Base-by-base conservation (phyloP, 495 filamentous ascomycete genomes). In the Penicillium longicatenatum region DNA sequence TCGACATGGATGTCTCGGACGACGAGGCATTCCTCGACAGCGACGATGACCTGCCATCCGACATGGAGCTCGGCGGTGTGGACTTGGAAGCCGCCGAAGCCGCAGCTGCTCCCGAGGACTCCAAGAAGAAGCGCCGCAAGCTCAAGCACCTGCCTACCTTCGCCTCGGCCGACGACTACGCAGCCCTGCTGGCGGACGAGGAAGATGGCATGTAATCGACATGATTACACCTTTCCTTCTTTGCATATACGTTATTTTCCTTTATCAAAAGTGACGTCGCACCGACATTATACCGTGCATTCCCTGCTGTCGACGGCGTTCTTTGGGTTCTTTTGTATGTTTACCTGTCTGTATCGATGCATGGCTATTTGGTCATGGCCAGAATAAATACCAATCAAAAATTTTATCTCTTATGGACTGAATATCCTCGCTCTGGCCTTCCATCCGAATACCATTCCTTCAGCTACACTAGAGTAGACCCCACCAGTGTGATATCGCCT, bases 151-250 rank as follows among this genome's bases (percentile, higher is more conserved):
- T 98, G 59, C 94, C 94, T 4, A 95, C 85, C 0, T 98, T 98
- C 76, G 94, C 95, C 20, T 92, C 89, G 30, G 87, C 80, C 19
- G 94, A 98, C 20, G 95, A 98, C 65, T 98, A 98, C 73, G 93
- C 92, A 22, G 88, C 88, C 59, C 81, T 97, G 79, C 68, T 98
- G 63, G 89, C 79, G 12, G 84, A 78, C 51, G 91, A 92, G 57
- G 89, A 88, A 45, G 87, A 87, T 37, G 85, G 82, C 35, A 76
- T 78, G 70, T 78, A 70, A 50, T 42, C 4, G 44, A 24, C 7
- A 9, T 35, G 16, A 33, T 24, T 21, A 8, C 31, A 31, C 16
- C 31, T 31, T 37, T 55, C 22, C 52, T 33, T 50, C 20, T 52
- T 37, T 60, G 45, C 53, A 60, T 46, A 60, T 65, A 55, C 42